These are phyloP conservation scores for Suhomyces guaymorum DNA, from an alignment of 1,139 yeast species.

Conservation along the genomic window DNA sequence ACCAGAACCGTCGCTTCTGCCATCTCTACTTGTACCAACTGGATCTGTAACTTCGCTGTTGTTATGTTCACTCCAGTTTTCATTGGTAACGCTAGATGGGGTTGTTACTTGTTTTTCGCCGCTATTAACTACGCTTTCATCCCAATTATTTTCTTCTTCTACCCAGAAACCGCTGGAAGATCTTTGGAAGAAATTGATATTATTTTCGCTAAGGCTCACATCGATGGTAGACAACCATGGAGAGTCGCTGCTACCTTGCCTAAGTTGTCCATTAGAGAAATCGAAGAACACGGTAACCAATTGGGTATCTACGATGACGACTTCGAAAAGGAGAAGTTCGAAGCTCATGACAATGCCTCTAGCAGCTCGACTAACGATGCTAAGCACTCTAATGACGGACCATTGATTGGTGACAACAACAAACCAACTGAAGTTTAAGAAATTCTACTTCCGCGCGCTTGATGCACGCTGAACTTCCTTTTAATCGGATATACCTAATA, in stretches of 20 bases:
- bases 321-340: constrained; percentile 38
- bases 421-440: constrained; percentile 14
- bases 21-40: constrained; percentile 47
- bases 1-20: constrained; percentile 61
- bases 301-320: constrained; percentile 48
- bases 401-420: constrained; percentile 12
- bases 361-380: constrained; percentile 19
- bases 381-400: constrained; percentile 19
- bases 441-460: constrained; percentile 5
- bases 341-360: constrained; percentile 33
- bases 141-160: constrained; percentile 31
- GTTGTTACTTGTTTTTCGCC: constrained; percentile 41
- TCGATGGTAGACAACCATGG: constrained; percentile 49
- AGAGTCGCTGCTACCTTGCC: constrained; percentile 55
- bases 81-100: constrained; percentile 43
- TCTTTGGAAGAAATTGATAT: constrained; percentile 34
- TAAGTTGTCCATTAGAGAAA: constrained; percentile 43
- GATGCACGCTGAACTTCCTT: too few relatives aligned
- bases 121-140: constrained; percentile 26
- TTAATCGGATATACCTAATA: too few relatives aligned
- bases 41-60: constrained; percentile 53
- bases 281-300: constrained; percentile 49
- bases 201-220: constrained; percentile 35
- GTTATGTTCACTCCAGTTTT: constrained; percentile 57
- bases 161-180: constrained; percentile 36